A percentile compares a stretch with the other conserved stretches of the same genome.
These are phyloP conservation scores for Ganoderma boninense DNA, from an alignment of 1,284 basidiomycete genomes.

Conservation along the genomic window DNA sequence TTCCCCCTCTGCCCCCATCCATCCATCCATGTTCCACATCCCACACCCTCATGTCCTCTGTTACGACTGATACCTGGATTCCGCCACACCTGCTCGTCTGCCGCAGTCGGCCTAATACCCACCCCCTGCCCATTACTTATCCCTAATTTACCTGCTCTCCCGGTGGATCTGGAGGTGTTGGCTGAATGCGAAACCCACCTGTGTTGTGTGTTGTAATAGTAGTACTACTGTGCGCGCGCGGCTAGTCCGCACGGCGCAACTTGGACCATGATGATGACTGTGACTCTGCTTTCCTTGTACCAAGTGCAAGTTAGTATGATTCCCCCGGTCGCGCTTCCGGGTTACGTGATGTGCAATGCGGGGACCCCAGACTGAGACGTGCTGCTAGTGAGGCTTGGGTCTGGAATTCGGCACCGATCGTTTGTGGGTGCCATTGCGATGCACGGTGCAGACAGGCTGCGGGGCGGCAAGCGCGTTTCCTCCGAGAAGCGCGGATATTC, in stretches of 20 bases:
- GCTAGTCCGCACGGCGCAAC: background rate
- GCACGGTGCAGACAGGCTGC: background rate
- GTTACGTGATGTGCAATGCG: background rate
- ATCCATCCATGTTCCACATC: background rate
- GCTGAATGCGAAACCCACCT: background rate
- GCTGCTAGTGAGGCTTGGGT: background rate
- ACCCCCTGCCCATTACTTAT: background rate
- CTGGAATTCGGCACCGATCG: background rate
- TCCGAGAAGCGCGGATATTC: background rate
- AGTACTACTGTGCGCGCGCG: background rate
- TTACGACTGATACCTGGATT: background rate
- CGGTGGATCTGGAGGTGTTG: background rate
- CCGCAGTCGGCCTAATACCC: slow-evolving; percentile 1
- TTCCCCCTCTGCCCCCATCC: background rate
- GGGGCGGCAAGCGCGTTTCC: background rate
- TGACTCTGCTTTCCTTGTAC: background rate
- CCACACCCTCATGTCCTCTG: background rate
- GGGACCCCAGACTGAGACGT: background rate
- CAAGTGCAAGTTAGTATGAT: too few species aligned
- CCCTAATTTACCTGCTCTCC: background rate
- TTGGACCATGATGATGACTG: background rate
- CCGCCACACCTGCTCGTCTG: background rate
- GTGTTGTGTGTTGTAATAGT: background rate
- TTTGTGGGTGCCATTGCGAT: background rate
- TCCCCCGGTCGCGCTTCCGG: background rate